These are phyloP conservation scores for Arctostaphylos glauca DNA, from an alignment of 148 eudicot species.

Conservation along the genomic window DNA sequence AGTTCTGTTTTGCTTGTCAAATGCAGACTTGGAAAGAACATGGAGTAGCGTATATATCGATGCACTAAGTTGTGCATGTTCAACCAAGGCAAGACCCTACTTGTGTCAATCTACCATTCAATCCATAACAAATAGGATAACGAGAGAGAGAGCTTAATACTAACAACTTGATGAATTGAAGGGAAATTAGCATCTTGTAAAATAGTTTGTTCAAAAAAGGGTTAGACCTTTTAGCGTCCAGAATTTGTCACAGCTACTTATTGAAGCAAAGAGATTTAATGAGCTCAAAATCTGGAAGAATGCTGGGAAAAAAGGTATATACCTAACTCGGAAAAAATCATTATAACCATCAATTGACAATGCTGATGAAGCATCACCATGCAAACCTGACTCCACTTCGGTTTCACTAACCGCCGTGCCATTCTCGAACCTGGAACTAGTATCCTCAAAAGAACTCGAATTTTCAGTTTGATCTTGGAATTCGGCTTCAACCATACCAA, in stretches of 20 bases:
- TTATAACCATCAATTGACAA: slow-evolving; percentile 34
- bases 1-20: background rate
- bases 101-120: background rate
- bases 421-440: slow-evolving; percentile 38
- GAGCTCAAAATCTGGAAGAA: background rate
- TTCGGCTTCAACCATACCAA: slow-evolving; percentile 23
- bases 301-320: slow-evolving; percentile 5
- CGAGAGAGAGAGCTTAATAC: background rate
- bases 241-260: background rate
- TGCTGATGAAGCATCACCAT: slow-evolving; percentile 32
- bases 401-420: slow-evolving; percentile 33
- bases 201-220: background rate
- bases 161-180: slow-evolving; percentile 7
- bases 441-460: slow-evolving; percentile 71
- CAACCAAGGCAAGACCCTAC: background rate
- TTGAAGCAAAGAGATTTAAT: background rate
- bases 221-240: background rate
- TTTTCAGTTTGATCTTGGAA: slow-evolving; percentile 52
- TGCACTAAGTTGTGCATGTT: background rate
- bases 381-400: slow-evolving; percentile 52
- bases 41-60: background rate
- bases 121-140: background rate
- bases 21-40: background rate
- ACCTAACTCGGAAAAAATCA: slow-evolving; percentile 49
- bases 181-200: background rate